Evolutionary conservation across 2,329 filamentous ascomycete genomes (phyloP), one percentile per base, ranked within the genome.

Genomic region (Aulographum hederae): DNA sequence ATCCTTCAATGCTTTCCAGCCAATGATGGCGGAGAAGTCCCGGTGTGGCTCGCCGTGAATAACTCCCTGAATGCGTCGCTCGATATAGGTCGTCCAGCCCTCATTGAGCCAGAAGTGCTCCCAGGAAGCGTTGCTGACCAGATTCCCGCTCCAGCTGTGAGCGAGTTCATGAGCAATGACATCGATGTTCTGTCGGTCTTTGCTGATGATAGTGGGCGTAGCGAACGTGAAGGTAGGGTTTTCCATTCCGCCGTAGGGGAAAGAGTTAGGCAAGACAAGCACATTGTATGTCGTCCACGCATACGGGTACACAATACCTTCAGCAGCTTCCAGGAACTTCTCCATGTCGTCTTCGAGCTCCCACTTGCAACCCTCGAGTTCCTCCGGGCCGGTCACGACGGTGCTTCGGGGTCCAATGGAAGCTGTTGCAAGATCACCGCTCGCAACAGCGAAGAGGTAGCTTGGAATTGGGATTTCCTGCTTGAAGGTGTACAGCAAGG

Each of bases 211-310:
- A 21, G 84, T 92, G 2, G 86, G 86, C 2, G 89, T 95, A 2
- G 85, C 86, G 51, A 92, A 95, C 0, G 89, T 95, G 57, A 79
- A 93, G 32, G 93, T 73, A 0, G 85, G 85, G 49, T 94, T 93
- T 53, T 92, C 84, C 78, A 84, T 84, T 38, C 73, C 72, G 3
- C 41, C 45, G 31, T 44, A 50, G 1, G 49, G 50, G 37, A 53
- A 16, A 42, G 78, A 86, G 1, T 82, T 79, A 3, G 86, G 86
- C 19, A 95, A 61, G 3, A 94, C 77, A 15, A 95, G 61, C 6
- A 93, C 80, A 42, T 95, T 95, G 62, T 95, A 95, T 42, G 85
- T 75, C 12, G 81, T 85, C 89, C 89, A 98, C 36, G 72, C 70
- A 53, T 98, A 95, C 1, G 81, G 79, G 43, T 82, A 91, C 29